Evolutionary conservation across 108 stramenopile genomes (phyloP).

Genomic region (Craspedostauros australis): DNA sequence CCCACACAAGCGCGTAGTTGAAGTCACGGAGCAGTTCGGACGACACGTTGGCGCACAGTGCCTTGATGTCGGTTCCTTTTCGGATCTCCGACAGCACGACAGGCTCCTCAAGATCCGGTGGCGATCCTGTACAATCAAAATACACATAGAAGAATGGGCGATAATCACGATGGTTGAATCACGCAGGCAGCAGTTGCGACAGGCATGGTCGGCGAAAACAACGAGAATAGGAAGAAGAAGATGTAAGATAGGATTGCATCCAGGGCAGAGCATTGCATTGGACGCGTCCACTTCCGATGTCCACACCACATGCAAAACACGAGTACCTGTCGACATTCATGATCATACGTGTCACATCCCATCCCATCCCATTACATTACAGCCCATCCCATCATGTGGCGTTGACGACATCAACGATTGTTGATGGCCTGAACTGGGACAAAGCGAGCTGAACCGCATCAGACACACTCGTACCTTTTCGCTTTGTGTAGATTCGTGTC

Average conservation of each 20-base stretch:
- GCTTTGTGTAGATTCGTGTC: constrained; percentile 96
- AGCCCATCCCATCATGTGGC: too few species aligned
- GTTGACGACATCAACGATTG: too few species aligned
- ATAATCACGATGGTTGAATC: too few species aligned
- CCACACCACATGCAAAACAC: too few species aligned
- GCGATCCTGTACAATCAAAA: too few species aligned
- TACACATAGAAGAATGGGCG: too few species aligned
- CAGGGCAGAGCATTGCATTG: neutral
- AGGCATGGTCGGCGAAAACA: too few species aligned
- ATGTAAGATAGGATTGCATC: neutral
- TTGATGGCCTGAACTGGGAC: too few species aligned
- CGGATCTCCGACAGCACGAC: constrained; percentile 93
- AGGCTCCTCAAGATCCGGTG: constrained; percentile 95
- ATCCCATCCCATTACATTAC: too few species aligned
- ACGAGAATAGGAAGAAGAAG: neutral
- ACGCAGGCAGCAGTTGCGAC: too few species aligned
- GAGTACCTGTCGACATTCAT: too few species aligned
- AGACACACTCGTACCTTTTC: constrained; percentile 53
- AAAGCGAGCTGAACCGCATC: neutral
- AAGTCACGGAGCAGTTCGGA: constrained; percentile 89
- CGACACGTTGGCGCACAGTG: constrained; percentile 71
- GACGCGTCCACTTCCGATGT: neutral
- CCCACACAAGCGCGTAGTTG: constrained; percentile 99
- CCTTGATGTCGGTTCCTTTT: constrained; percentile 75
- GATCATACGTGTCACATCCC: too few species aligned